Base-by-base conservation (phyloP, 768 basidiomycete species). In the Glaciozyma antarctica region DNA sequence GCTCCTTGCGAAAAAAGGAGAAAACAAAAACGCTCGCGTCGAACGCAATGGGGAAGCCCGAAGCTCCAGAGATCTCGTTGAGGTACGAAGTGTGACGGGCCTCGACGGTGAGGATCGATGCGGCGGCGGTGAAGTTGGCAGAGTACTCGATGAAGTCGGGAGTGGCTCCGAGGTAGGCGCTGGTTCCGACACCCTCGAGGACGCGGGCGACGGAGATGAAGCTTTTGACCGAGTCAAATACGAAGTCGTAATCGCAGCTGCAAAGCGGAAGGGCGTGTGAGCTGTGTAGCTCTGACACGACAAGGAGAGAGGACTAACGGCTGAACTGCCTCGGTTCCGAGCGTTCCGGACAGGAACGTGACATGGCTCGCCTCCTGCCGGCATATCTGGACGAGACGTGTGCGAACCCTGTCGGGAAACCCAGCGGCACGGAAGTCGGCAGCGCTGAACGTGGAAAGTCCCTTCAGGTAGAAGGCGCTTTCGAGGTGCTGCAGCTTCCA, bases 341-440 rank as follows among this genome's bases (percentile, higher is more conserved):
- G 62, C 34, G 19, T 28, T 58, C 49, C n/a, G 13, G n/a, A 41
- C 58, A 66, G 65, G 61, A 66, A 52, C n/a, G 15, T 2, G 44
- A 59, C 65, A 58, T 66, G 65, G n/a, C 48, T 17, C n/a, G 52
- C 53, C 58, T 66, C 65, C 55, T 56, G 55, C 34, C 6, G 30
- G 30, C 34, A 52, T 26, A 62, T 53, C 26, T 8, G 12, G 5
- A 26, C 47, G 53, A 67, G 51, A 17, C 44, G 34, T 1, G n/a
- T 47, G 51, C 28, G 57, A 24, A 60, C 58, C 1, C 9, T 17
- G 28, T 16, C 45, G 13, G 52, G 3, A 61, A 62, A 67, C 22
- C 66, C 66, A 32, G 66, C 66, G 34, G 55, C 56, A 38, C 56
- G 41, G 66, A 67, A 67, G 38, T 47, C 61, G 53, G 57, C 58